phyloP scores from a whole-genome alignment of 305 asterid species.

The Lippia alba region DNA sequence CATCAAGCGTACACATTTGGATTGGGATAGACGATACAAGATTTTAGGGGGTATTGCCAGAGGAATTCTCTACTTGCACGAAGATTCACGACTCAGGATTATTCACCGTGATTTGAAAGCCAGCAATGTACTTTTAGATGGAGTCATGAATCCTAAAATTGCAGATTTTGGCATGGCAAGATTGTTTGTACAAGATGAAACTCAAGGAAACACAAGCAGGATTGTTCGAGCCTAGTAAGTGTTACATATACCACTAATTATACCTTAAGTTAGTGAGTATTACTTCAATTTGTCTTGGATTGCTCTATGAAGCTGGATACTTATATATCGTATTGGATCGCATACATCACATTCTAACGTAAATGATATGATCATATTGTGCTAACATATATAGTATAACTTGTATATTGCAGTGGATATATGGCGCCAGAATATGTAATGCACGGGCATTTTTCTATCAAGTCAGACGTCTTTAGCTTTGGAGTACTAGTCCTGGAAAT shows the following conservation, averaged over 20 bases:
- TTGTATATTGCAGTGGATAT: background rate
- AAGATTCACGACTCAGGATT: conserved; percentile 28
- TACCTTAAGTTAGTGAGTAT: too few relatives aligned
- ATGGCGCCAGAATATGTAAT: conserved; percentile 22
- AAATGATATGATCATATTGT: too few relatives aligned
- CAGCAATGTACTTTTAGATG: conserved; percentile 28
- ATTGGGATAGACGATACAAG: conserved; percentile 22
- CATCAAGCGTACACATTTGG: conserved; percentile 15
- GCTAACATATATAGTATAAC: background rate
- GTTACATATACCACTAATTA: background rate
- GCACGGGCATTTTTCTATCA: conserved; percentile 19
- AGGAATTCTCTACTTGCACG: conserved; percentile 30
- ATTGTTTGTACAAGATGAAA: conserved; percentile 12
- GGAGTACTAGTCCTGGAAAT: conserved; percentile 28
- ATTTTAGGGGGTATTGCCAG: conserved; percentile 27
- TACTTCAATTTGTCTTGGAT: too few relatives aligned
- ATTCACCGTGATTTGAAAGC: conserved; percentile 31
- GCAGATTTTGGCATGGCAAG: conserved; percentile 35
- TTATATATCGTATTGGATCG: too few relatives aligned
- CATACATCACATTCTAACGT: too few relatives aligned
- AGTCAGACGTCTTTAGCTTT: conserved; percentile 30
- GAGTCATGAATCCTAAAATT: conserved; percentile 21
- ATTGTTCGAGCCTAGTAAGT: conserved; percentile 34
- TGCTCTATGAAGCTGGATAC: too few relatives aligned
- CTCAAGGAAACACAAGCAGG: conserved; percentile 12